Evolutionary conservation across 257 asterid genomes (phyloP).

Genomic region (Solanum corneliomulleri): DNA sequence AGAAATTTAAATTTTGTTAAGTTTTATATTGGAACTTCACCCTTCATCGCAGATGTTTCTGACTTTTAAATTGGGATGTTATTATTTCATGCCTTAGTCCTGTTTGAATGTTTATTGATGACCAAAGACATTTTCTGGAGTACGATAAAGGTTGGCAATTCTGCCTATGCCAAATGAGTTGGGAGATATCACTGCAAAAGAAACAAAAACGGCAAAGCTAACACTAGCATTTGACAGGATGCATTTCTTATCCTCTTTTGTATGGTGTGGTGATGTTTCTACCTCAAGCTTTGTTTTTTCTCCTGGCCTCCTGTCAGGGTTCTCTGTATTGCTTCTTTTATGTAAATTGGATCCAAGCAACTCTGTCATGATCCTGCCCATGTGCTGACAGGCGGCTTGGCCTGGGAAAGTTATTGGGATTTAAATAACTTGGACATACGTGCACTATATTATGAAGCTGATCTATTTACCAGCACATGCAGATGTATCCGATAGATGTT

Average conservation of each 20-base stretch:
- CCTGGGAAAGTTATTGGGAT: background rate
- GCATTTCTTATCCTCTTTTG: background rate
- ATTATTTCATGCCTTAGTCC: background rate
- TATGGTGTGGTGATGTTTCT: background rate
- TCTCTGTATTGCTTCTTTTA: background rate
- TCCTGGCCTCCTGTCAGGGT: background rate
- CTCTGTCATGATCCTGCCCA: background rate
- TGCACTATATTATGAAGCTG: background rate
- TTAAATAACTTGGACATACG: background rate
- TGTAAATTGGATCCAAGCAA: background rate
- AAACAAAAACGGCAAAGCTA: background rate
- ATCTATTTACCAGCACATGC: background rate
- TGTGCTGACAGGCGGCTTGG: background rate
- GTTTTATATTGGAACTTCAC: background rate
- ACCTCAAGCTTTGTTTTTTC: background rate
- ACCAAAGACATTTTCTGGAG: background rate
- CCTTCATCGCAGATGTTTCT: background rate
- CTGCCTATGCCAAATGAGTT: background rate
- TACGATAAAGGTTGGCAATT: background rate
- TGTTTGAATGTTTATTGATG: background rate
- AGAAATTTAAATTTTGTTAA: background rate
- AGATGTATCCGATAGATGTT: background rate
- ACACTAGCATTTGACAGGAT: background rate
- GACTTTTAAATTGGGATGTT: background rate
- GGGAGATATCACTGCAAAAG: background rate